These are phyloP conservation scores for Tetradesmus lagerheimii DNA, from an alignment of 139 green algal species.

Conservation along the genomic window DNA sequence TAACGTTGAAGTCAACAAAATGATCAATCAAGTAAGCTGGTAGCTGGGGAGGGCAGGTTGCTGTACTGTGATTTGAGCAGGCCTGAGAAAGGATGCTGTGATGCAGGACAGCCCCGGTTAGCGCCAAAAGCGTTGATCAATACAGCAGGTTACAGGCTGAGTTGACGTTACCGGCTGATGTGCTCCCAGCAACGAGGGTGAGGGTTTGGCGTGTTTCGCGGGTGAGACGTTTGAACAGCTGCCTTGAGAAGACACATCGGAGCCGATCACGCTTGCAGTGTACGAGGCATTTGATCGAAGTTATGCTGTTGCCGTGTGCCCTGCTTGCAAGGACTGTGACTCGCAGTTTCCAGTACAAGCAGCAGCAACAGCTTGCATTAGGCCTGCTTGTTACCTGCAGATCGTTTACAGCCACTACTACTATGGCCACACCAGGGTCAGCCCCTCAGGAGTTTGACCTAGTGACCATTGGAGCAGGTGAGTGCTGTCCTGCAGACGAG, in stretches of 20 bases:
- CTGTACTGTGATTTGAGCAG: neutral
- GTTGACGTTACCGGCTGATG: neutral
- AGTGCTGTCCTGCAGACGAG: neutral
- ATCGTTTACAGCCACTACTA: neutral
- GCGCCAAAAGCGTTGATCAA: neutral
- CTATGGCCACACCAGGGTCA: neutral
- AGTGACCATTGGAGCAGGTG: slow-evolving; percentile 81
- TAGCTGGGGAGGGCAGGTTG: too few relatives aligned
- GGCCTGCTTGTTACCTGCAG: neutral
- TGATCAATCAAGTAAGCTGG: too few relatives aligned
- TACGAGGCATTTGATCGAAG: neutral
- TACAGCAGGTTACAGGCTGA: neutral
- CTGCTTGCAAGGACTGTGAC: neutral
- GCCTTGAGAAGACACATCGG: neutral
- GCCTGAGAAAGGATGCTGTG: neutral
- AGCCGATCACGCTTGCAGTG: neutral
- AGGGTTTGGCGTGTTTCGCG: slow-evolving; percentile 2
- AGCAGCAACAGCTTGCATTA: neutral
- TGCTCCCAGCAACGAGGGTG: neutral
- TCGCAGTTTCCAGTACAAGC: neutral
- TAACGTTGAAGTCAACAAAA: too few relatives aligned
- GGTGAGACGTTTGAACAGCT: neutral
- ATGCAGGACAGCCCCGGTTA: neutral
- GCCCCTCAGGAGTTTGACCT: slow-evolving; percentile 83
- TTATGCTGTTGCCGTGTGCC: neutral